A percentile compares a stretch with the other conserved stretches of the same genome.
Conservation (phyloP, 1,284 basidiomycete species). For the Phlebopus sp. region DNA sequence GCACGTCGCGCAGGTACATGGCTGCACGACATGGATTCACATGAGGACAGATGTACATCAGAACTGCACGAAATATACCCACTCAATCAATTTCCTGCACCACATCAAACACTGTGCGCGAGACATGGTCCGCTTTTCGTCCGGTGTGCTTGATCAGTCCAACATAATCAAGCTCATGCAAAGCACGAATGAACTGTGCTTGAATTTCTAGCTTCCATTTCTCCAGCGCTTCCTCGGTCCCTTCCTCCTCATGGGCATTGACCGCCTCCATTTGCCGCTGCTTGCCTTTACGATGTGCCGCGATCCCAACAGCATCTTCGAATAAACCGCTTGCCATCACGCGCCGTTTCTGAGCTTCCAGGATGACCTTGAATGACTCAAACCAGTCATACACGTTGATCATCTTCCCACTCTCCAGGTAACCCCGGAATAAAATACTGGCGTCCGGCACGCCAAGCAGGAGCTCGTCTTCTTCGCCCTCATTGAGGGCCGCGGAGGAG, state of each 20-base stretch:
- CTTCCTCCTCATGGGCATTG: conserved; percentile 20
- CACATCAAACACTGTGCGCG: conserved; percentile 64
- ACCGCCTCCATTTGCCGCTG: conserved; percentile 16
- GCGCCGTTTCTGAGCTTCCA: conserved; percentile 49
- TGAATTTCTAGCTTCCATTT: conserved; percentile 63
- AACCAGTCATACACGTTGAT: conserved; percentile 84
- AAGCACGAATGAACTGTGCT: conserved; percentile 68
- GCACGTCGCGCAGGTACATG: neutral
- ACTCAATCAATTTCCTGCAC: conserved; percentile 29
- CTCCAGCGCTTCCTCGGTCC: conserved; percentile 42
- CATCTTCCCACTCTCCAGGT: conserved; percentile 72
- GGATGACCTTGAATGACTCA: conserved; percentile 60
- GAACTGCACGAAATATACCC: conserved; percentile 13
- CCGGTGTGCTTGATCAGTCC: conserved; percentile 78
- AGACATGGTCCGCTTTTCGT: conserved; percentile 71
- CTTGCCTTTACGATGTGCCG: conserved; percentile 29
- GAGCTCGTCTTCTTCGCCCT: conserved; percentile 17
- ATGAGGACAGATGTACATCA: conserved; percentile 4
- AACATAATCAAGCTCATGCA: conserved; percentile 77
- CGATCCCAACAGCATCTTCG: conserved; percentile 15
- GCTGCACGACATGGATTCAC: conserved; percentile 5
- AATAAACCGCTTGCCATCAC: conserved; percentile 27
- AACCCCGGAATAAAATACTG: conserved; percentile 69
- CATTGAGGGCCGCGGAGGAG: conserved; percentile 10
- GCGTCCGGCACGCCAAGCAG: conserved; percentile 63